Evolutionary conservation across 345 rosid genomes (phyloP).

Genomic region (Carallia pectinifolia): DNA sequence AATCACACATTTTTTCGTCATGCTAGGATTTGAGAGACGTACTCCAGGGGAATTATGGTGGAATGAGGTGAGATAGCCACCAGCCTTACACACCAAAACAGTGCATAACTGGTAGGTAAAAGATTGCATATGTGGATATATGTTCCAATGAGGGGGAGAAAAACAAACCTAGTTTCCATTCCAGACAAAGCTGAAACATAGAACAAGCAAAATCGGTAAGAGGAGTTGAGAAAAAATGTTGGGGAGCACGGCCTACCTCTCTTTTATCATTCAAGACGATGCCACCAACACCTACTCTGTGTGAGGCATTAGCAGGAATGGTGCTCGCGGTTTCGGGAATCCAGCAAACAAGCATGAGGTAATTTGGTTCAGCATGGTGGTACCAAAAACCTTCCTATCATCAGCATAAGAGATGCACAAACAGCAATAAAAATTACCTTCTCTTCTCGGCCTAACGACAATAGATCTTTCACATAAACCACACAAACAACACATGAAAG

Average conservation of each 20-base stretch:
- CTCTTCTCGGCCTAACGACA: background rate
- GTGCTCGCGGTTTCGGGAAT: slow-evolving; percentile 60
- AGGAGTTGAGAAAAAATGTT: background rate
- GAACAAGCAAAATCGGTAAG: background rate
- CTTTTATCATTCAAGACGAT: slow-evolving; percentile 61
- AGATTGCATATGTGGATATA: too few relatives aligned
- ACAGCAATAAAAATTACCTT: slow-evolving; percentile 4
- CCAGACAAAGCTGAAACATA: background rate
- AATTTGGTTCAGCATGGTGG: slow-evolving; percentile 83
- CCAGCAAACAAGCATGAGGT: slow-evolving; percentile 85
- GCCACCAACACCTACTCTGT: slow-evolving; percentile 69
- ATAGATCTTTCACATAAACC: background rate
- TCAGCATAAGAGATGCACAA: background rate
- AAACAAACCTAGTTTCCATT: background rate
- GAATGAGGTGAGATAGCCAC: too few relatives aligned
- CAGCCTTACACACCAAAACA: too few relatives aligned
- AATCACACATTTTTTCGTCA: background rate
- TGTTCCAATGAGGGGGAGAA: too few relatives aligned
- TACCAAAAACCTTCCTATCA: slow-evolving; percentile 67
- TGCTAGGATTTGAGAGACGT: too few relatives aligned
- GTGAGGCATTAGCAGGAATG: slow-evolving; percentile 77
- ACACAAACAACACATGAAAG: background rate
- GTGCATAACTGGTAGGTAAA: too few relatives aligned
- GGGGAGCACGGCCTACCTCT: slow-evolving; percentile 49
- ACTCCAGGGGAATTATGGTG: too few relatives aligned